Evolutionary conservation across 108 stramenopile species (phyloP).

Genomic region (Cylindrotheca closterium): DNA sequence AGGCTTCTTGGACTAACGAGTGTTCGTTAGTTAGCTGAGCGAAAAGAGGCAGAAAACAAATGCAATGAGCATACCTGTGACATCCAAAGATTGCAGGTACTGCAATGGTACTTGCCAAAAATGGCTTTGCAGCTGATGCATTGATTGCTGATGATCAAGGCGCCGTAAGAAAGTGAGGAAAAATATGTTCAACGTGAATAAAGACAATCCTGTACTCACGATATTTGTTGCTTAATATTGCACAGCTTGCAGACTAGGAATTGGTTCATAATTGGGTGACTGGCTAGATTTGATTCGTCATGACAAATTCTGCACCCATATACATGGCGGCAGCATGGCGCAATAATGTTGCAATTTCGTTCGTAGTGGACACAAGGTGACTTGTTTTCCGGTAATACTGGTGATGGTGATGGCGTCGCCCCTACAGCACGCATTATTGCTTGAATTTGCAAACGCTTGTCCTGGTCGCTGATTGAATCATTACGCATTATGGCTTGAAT

Average conservation of each 20-base stretch:
- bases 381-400: constrained; percentile 39
- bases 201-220: constrained; percentile 33
- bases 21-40: background rate
- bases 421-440: constrained; percentile 72
- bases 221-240: constrained; percentile 61
- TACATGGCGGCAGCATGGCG: constrained; percentile 76
- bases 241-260: constrained; percentile 80
- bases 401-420: constrained; percentile 39
- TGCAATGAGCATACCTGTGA: constrained; percentile 31
- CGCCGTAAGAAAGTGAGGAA: background rate
- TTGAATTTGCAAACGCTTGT: constrained; percentile 72
- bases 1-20: constrained; percentile 64
- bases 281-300: constrained; percentile 70
- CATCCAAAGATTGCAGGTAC: constrained; percentile 90
- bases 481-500: constrained; percentile 81
- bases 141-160: constrained; percentile 48
- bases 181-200: background rate
- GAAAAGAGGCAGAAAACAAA: background rate
- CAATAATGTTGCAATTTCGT: constrained; percentile 77
- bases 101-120: constrained; percentile 87
- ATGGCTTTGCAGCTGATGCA: constrained; percentile 76
- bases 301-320: constrained; percentile 91
- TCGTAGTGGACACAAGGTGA: constrained; percentile 73
- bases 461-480: constrained; percentile 57
- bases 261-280: constrained; percentile 76